These are phyloP conservation scores for Pseudocohnilembus persalinus DNA, from an alignment of 169 alveolate species.

Conservation along the genomic window DNA sequence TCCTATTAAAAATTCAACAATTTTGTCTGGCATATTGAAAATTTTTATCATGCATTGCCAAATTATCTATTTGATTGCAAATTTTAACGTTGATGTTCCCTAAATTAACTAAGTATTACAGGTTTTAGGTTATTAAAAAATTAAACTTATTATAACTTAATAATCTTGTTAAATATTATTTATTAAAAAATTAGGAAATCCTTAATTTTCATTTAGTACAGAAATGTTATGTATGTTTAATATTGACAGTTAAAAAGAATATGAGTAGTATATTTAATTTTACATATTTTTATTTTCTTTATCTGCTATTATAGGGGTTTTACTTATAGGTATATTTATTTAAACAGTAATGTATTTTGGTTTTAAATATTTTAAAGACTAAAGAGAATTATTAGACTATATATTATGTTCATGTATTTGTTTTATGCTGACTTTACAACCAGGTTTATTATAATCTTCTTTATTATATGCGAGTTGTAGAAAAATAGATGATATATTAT, in stretches of 20 bases:
- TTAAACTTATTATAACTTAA: neutral
- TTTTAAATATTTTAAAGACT: too few species aligned
- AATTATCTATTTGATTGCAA: neutral
- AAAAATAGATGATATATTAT: neutral
- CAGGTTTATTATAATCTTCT: neutral
- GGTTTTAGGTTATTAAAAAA: too few species aligned
- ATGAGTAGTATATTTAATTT: neutral
- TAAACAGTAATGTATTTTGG: too few species aligned
- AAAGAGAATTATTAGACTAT: too few species aligned
- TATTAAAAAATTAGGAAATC: neutral
- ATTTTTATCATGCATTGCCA: neutral
- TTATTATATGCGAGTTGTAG: neutral
- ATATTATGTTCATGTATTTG: neutral
- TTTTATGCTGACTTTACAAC: too few species aligned
- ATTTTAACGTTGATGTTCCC: neutral
- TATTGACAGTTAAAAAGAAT: neutral
- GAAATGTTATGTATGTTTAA: neutral
- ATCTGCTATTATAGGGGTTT: neutral
- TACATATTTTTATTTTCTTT: too few species aligned
- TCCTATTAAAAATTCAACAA: neutral
- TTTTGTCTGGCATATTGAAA: neutral
- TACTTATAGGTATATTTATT: too few species aligned
- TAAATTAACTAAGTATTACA: neutral
- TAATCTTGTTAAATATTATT: too few species aligned
- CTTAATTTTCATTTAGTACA: neutral